Evolutionary conservation across 352 stramenopile genomes (phyloP), one percentile per base, ranked within the genome.

Genomic region (Globisporangium iwayamae): DNA sequence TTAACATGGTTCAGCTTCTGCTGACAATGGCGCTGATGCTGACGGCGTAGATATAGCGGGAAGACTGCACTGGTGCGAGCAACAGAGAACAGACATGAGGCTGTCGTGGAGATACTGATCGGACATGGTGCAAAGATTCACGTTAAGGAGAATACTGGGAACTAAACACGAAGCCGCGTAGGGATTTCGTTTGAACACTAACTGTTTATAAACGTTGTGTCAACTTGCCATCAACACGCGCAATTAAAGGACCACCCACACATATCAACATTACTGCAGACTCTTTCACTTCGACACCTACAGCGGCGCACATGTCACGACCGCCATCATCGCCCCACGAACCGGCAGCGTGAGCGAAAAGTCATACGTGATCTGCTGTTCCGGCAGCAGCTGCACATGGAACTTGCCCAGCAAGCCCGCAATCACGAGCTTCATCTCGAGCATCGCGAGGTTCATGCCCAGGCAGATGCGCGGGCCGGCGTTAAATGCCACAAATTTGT

Each of bases 341-440:
- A 89, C 60, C 0, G 78, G 74, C 48, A 89, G 56, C 43, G 81
- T 85, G 32, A 88, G 46, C 22, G 79, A 90, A 18, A 74, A 51
- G 18, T 74, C 76, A 67, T 83, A 88, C 56, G 68, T 84, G 50
- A 85, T 56, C 0, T 63, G 20, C 43, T 85, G 61, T 0, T 62
- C 60, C 3, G 73, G 63, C 30, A 72, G 18, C 8, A 86, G 45
- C 25, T 76, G 32, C 13, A 95, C 56, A 22, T 79, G 59, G 36
- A 92, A 94, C 43, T 81, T 83, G 39, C 69, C 70, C 25, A 96
- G 43, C 28, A 96, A 52, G 4, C 71, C 69, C 3, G 73, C 65
- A 13, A 89, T 61, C 11, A 90, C 73, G 47, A 94, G 63, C 73
- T 94, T 93, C 70, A 94, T 91, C 73, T 96, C 82, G 2, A 94